Conservation (phyloP, 2,329 filamentous ascomycete genomes). For the Hypomyces perniciosus region DNA sequence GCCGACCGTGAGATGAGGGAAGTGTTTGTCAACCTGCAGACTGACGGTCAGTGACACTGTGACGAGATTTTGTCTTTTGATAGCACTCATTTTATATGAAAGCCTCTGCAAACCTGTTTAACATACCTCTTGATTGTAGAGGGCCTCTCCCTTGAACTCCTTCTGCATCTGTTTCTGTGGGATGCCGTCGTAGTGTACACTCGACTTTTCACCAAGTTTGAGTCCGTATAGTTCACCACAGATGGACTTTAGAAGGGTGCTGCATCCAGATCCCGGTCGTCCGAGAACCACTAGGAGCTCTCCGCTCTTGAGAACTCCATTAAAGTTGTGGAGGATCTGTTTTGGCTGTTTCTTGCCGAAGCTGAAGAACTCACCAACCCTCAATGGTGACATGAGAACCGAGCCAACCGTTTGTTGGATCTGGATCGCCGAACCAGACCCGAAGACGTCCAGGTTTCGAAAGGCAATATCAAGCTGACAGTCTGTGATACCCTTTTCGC, state of each 20-base stretch:
- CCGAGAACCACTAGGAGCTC: slow-evolving; percentile 66
- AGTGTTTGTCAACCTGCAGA: slow-evolving; percentile 60
- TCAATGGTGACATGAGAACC: slow-evolving; percentile 51
- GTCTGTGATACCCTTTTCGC: slow-evolving; percentile 49
- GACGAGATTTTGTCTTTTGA: no score
- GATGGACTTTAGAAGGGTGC: slow-evolving; percentile 57
- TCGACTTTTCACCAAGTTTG: slow-evolving; percentile 41
- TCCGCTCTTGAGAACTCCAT: slow-evolving; percentile 57
- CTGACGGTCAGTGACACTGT: no score
- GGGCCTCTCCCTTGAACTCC: slow-evolving; percentile 58
- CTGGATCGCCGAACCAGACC: slow-evolving; percentile 60
- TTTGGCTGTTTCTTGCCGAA: slow-evolving; percentile 41
- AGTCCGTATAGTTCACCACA: slow-evolving; percentile 55
- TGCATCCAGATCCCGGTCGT: slow-evolving; percentile 59
- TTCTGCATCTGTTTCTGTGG: slow-evolving; percentile 46
- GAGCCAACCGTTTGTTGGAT: slow-evolving; percentile 62
- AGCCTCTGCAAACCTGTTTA: no score
- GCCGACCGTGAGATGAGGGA: slow-evolving; percentile 69
- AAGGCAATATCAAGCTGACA: slow-evolving; percentile 56
- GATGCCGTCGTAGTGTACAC: slow-evolving; percentile 60
- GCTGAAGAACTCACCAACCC: slow-evolving; percentile 50
- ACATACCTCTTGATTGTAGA: slow-evolving; percentile 67
- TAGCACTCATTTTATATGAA: not conserved
- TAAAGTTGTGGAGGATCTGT: slow-evolving; percentile 57
- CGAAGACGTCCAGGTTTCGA: slow-evolving; percentile 59